phyloP scores from a whole-genome alignment of 2,329 filamentous ascomycete genomes.

The Acrodontium crateriforme region DNA sequence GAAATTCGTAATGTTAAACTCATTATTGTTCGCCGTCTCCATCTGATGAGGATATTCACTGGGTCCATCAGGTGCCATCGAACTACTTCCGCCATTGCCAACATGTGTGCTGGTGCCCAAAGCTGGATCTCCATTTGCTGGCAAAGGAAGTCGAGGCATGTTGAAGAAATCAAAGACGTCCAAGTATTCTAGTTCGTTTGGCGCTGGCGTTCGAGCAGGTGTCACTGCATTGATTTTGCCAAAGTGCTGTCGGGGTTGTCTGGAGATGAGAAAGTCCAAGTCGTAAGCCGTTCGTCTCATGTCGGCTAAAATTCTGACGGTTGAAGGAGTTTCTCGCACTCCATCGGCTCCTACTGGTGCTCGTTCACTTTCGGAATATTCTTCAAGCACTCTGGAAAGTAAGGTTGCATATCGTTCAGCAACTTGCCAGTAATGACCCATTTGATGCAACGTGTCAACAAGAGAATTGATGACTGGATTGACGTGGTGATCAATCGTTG shows the following conservation, averaged over 20 bases:
- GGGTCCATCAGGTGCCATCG: neutral
- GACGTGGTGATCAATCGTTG: slow-evolving; percentile 72
- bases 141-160: slow-evolving; percentile 53
- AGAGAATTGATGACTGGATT: slow-evolving; percentile 69
- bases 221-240: slow-evolving; percentile 13
- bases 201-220: slow-evolving; percentile 40
- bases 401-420: slow-evolving; percentile 69
- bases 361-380: slow-evolving; percentile 66
- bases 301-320: slow-evolving; percentile 74
- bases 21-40: slow-evolving; percentile 30
- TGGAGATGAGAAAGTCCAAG: slow-evolving; percentile 75
- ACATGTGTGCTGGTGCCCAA: too few relatives aligned
- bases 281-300: slow-evolving; percentile 88
- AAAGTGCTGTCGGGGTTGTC: slow-evolving; percentile 49
- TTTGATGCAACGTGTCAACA: slow-evolving; percentile 64
- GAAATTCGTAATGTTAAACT: slow-evolving; percentile 67
- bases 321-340: slow-evolving; percentile 64
- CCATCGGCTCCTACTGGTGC: slow-evolving; percentile 42
- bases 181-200: slow-evolving; percentile 77
- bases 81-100: slow-evolving; percentile 1
- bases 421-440: slow-evolving; percentile 77
- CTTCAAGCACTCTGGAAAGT: slow-evolving; percentile 70
- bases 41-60: neutral
- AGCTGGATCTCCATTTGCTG: slow-evolving; percentile 4
- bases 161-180: slow-evolving; percentile 96